Percentiles rank a stretch among this genome's conserved stretches.
Evolutionary conservation across 257 asterid species (phyloP).

Genomic region (Galeopsis tetrahit): DNA sequence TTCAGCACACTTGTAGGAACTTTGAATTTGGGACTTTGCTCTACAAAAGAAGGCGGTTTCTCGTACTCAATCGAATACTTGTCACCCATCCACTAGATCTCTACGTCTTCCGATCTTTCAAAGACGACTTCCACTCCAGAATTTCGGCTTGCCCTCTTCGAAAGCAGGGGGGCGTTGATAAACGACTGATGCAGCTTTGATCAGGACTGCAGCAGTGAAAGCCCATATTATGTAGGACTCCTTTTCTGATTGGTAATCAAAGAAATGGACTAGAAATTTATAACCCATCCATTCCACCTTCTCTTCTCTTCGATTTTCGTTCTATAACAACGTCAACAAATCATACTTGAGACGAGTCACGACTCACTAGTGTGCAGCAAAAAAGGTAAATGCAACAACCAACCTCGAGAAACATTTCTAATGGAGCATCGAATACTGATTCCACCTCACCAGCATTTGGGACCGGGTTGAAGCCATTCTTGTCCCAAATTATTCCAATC

Average conservation of each 20-base stretch:
- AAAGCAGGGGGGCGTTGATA: constrained; percentile 63
- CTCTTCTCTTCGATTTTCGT: constrained; percentile 65
- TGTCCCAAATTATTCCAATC: constrained; percentile 67
- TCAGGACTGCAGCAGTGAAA: constrained; percentile 77
- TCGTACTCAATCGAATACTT: constrained; percentile 83
- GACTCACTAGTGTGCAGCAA: background rate
- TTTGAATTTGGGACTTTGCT: constrained; percentile 77
- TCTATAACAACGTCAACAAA: constrained; percentile 41
- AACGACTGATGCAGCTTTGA: constrained; percentile 63
- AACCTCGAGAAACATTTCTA: constrained; percentile 87
- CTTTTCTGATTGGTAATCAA: constrained; percentile 53
- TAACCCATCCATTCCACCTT: constrained; percentile 65
- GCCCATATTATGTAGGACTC: constrained; percentile 71
- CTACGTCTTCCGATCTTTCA: constrained; percentile 31
- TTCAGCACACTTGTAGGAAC: constrained; percentile 50
- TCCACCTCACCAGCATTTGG: constrained; percentile 72
- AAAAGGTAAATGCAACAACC: background rate
- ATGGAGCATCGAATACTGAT: constrained; percentile 76
- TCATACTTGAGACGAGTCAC: background rate
- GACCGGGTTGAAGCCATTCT: constrained; percentile 47
- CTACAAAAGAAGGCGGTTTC: constrained; percentile 78
- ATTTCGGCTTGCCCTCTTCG: constrained; percentile 55
- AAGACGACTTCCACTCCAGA: constrained; percentile 63
- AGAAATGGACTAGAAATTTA: constrained; percentile 65
- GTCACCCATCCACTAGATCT: constrained; percentile 72